phyloP scores from a whole-genome alignment of 176 grass and related monocot genomes.

The bread wheat (Triticum aestivum) region IWGSC_CS_RefSeq_v2.1 NC_057805.1:502164065-502164564 shows the following conservation, averaged over 20 bases:
- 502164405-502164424: not conserved
- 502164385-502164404: slow-evolving; percentile 27
- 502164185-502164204: slow-evolving; percentile 90
- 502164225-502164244: slow-evolving; percentile 91
- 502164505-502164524: slow-evolving; percentile 6
- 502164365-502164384: not conserved
- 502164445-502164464: slow-evolving; percentile 34
- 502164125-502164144: slow-evolving; percentile 61
- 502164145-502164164: slow-evolving; percentile 69
- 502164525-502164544: slow-evolving; percentile 30
- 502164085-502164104: slow-evolving; percentile 50
- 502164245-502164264: slow-evolving; percentile 60
- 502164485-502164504: slow-evolving; percentile 56
- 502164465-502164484: slow-evolving; percentile 36
- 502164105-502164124: slow-evolving; percentile 42
- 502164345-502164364: not conserved
- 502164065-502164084: slow-evolving; percentile 23
- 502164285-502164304: slow-evolving; percentile 46
- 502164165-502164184: slow-evolving; percentile 79
- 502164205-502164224: slow-evolving; percentile 59
- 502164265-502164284: slow-evolving; percentile 53
- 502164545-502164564: slow-evolving; percentile 29
- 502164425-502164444: not conserved
- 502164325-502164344: not conserved
- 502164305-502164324: not conserved